Evolutionary conservation across 768 basidiomycete genomes (phyloP).

Genomic region (Suillus tomentosus): DNA sequence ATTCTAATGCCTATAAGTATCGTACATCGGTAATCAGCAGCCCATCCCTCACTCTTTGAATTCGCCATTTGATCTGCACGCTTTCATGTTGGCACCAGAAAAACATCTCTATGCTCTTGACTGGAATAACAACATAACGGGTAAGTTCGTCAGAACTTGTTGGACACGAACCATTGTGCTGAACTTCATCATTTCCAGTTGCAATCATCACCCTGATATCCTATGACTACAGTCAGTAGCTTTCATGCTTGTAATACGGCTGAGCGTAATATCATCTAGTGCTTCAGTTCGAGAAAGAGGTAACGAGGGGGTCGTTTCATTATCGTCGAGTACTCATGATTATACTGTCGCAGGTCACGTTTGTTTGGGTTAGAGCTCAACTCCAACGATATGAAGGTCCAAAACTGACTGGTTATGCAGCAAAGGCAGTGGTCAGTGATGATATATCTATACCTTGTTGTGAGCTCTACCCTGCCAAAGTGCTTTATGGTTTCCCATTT

Average conservation of each 20-base stretch:
- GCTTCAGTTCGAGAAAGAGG: background rate
- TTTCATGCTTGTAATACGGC: background rate
- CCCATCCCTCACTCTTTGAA: background rate
- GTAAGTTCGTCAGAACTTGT: background rate
- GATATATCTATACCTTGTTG: background rate
- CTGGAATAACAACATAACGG: background rate
- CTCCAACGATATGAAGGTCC: background rate
- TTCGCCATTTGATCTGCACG: background rate
- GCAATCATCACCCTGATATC: background rate
- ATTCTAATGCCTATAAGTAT: background rate
- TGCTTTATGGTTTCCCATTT: background rate
- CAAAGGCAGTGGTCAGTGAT: background rate
- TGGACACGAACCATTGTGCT: background rate
- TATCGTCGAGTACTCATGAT: background rate
- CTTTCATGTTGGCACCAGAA: background rate
- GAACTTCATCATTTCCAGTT: background rate
- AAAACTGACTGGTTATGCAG: background rate
- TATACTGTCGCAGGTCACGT: background rate
- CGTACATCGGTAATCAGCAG: background rate
- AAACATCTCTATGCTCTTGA: background rate
- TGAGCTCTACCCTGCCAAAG: background rate
- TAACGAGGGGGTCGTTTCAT: background rate
- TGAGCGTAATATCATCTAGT: background rate
- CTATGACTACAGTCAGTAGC: background rate
- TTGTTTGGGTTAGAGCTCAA: slow-evolving; percentile 1